Conservation (phyloP, 2,329 filamentous ascomycete genomes). For the Botrytis elliptica region DNA sequence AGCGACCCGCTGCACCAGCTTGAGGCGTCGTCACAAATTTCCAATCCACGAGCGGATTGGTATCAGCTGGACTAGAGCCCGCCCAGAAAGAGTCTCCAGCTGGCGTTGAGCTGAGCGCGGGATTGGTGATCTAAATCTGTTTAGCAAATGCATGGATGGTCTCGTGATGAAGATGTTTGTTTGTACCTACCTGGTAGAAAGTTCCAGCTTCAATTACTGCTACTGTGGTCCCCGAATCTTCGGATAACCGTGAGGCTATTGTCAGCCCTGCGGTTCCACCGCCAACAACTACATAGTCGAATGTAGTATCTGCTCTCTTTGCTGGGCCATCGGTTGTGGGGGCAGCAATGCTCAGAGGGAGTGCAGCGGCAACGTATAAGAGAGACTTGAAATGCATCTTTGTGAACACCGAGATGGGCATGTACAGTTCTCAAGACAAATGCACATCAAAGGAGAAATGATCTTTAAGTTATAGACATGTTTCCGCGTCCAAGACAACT, state of each 20-base stretch:
- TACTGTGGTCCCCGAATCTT: conserved; percentile 51
- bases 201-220: conserved; percentile 27
- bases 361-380: neutral
- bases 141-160: neutral
- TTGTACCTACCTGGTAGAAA: conserved; percentile 11
- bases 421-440: neutral
- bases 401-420: neutral
- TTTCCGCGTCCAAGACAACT: neutral
- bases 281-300: conserved; percentile 47
- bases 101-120: neutral
- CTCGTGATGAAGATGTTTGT: neutral
- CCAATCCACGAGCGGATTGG: conserved; percentile 12
- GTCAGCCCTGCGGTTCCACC: conserved; percentile 47
- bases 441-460: neutral
- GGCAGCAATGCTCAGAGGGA: neutral
- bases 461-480: neutral
- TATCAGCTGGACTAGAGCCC: neutral
- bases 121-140: neutral
- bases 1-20: conserved; percentile 1
- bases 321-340: neutral
- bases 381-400: neutral
- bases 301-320: conserved; percentile 10
- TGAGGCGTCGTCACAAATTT: conserved; percentile 6
- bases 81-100: conserved; percentile 12
- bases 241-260: conserved; percentile 49